phyloP scores from a whole-genome alignment of 208 protist species.

The Trichomonas gallinae region DNA sequence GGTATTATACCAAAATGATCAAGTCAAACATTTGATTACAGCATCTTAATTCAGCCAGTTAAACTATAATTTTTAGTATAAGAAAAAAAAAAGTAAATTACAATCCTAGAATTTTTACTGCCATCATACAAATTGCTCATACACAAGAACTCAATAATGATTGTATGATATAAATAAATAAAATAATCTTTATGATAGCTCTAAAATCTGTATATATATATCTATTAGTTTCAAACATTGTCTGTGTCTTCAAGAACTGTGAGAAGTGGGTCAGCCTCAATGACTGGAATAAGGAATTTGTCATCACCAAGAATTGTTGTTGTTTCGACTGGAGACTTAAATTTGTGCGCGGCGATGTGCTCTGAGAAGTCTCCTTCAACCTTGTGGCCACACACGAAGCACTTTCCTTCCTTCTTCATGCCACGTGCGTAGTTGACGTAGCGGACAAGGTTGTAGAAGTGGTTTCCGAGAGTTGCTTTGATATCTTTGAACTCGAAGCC shows the following conservation, averaged over 20 bases:
- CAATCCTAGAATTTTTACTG: too few relatives aligned
- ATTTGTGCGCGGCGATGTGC: neutral
- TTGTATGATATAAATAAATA: too few relatives aligned
- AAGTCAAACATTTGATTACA: too few relatives aligned
- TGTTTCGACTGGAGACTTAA: neutral
- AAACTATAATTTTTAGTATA: too few relatives aligned
- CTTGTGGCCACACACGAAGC: neutral
- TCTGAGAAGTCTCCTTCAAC: neutral
- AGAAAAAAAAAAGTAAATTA: too few relatives aligned
- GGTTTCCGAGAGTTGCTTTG: neutral
- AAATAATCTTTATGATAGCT: too few relatives aligned
- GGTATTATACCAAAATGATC: too few relatives aligned
- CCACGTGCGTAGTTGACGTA: neutral
- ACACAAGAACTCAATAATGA: too few relatives aligned
- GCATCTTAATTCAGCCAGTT: too few relatives aligned
- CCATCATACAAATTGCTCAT: too few relatives aligned
- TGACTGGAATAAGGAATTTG: neutral
- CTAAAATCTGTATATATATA: too few relatives aligned
- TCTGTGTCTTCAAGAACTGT: neutral
- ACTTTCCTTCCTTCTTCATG: neutral
- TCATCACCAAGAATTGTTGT: neutral
- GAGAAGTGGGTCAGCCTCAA: neutral
- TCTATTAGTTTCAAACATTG: too few relatives aligned
- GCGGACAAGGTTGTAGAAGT: neutral
- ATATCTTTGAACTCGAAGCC: neutral